A percentile compares a stretch with the other conserved stretches of the same genome.
Conservation (phyloP, 202 grass and related monocot species). For the Eragrostis tef region DNA sequence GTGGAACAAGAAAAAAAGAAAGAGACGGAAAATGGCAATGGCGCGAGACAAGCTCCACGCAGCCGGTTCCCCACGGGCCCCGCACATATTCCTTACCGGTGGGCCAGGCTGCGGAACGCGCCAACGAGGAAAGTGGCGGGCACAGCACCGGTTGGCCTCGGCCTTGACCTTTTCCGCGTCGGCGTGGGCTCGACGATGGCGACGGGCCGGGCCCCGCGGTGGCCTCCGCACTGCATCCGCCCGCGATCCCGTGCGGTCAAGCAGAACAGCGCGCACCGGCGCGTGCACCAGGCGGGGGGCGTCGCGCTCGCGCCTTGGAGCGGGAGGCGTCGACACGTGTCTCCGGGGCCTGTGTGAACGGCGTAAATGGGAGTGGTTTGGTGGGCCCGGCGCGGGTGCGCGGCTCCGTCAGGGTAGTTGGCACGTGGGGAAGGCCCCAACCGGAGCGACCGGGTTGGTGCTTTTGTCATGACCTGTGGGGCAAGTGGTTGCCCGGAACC, state of each 20-base stretch:
- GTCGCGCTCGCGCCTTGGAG: not conserved
- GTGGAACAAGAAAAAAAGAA: no score
- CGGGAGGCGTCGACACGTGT: conserved; percentile 38
- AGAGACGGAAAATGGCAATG: no score
- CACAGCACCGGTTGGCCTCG: conserved; percentile 49
- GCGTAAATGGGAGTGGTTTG: conserved; percentile 31
- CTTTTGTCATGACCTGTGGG: not conserved
- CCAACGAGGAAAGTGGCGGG: conserved; percentile 38
- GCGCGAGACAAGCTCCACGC: not conserved
- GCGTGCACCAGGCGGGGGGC: no score
- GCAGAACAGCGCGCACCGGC: not conserved
- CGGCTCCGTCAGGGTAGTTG: conserved; percentile 45
- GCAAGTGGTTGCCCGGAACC: fast-evolving
- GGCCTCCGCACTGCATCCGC: conserved; percentile 52
- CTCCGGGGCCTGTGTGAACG: not conserved
- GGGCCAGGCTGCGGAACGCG: not conserved
- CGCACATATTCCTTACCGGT: conserved; percentile 10
- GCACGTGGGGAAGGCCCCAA: conserved; percentile 42
- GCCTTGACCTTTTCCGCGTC: conserved; percentile 52
- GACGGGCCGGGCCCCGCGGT: not conserved
- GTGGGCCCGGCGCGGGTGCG: conserved; percentile 6
- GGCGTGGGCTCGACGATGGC: conserved; percentile 25
- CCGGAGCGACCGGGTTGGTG: conserved; percentile 17
- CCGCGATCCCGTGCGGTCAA: conserved; percentile 23
- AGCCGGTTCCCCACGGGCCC: not conserved